Base-by-base conservation (phyloP, 306 rosid species). In the Quercus glauca region DNA sequence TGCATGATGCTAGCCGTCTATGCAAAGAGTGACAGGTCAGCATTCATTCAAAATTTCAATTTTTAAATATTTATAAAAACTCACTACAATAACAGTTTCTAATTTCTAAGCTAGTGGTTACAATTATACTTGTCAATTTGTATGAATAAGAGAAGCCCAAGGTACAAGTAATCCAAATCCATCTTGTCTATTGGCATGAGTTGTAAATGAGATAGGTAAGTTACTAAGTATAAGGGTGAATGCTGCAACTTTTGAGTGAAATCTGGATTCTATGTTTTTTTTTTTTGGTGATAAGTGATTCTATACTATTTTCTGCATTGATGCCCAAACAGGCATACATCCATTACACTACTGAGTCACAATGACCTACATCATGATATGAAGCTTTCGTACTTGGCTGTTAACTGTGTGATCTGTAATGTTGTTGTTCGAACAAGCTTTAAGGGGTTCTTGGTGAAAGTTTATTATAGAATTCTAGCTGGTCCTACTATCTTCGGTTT, bases 1-100 rank as follows among this genome's bases (percentile, higher is more conserved):
- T 96, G 99, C 92, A 87, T 93, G 99, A 96, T 96, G 99, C 89
- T 96, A 55, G 91, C 94, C 76, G 90, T 93, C 67, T 91, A 87
- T 57, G 91, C 97, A n/a, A 96, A 88, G 91, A 91, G 84, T 81
- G 96, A 88, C 77, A 87, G 97, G 99, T 93, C 68, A 84, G 86
- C 35, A 20, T 81, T 81, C 31, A 20, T 59, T 53, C 43, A 73
- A 71, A 64, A 45, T 7, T 49, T 65, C 17, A 23, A 12, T 73
- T 83, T 3, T 83, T 4, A 61, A 49, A 79, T 69, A 72, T 75
- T 78, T 73, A 68, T 17, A 63, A 68, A 69, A 76, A 60, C 25
- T 29, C 53, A 49, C 53, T 49, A 26, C 61, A 4, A 51, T 70
- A 74, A 74, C 67, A 31, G 76, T 37, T 63, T 78, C 79, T 67